A percentile compares a stretch with the other conserved stretches of the same genome.
These are phyloP conservation scores for Aspergillus uvarum DNA, from an alignment of 2,329 filamentous ascomycete genomes.

Conservation along the genomic window DNA sequence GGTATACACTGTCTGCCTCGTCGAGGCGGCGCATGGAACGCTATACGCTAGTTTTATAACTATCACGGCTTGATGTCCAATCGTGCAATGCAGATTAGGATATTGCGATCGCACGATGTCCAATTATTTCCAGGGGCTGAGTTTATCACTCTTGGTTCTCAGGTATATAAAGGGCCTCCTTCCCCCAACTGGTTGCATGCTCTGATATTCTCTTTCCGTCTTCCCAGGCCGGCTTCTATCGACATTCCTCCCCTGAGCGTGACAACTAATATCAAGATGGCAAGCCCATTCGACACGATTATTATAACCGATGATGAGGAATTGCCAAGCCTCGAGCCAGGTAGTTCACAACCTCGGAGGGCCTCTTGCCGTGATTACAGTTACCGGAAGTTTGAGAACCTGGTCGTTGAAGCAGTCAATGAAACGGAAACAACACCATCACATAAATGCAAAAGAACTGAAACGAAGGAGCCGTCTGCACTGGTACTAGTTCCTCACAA, in stretches of 20 bases:
- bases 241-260: slow-evolving; percentile 4
- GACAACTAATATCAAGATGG: slow-evolving; percentile 8
- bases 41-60: too few species aligned
- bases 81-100: too few species aligned
- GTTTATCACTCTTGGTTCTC: slow-evolving; percentile 4
- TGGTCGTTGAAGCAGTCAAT: slow-evolving; percentile 7
- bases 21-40: too few species aligned
- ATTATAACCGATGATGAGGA: slow-evolving; percentile 11
- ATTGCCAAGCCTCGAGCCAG: slow-evolving; percentile 11
- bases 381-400: slow-evolving; percentile 6
- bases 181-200: slow-evolving; percentile 6
- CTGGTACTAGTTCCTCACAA: slow-evolving; percentile 3
- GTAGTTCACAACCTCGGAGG: slow-evolving; percentile 9
- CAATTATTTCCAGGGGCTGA: neutral
- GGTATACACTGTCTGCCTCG: too few species aligned
- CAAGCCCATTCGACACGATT: slow-evolving; percentile 10
- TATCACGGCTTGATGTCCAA: too few species aligned
- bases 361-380: slow-evolving; percentile 9
- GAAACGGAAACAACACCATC: slow-evolving; percentile 2
- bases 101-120: too few species aligned
- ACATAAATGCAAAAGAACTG: slow-evolving; percentile 2
- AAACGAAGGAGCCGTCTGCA: slow-evolving; percentile 5
- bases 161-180: slow-evolving; percentile 13
- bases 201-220: slow-evolving; percentile 9
- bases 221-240: slow-evolving; percentile 7